Evolutionary conservation across 495 filamentous ascomycete species (phyloP).

Genomic region (Arthonia radiata): DNA sequence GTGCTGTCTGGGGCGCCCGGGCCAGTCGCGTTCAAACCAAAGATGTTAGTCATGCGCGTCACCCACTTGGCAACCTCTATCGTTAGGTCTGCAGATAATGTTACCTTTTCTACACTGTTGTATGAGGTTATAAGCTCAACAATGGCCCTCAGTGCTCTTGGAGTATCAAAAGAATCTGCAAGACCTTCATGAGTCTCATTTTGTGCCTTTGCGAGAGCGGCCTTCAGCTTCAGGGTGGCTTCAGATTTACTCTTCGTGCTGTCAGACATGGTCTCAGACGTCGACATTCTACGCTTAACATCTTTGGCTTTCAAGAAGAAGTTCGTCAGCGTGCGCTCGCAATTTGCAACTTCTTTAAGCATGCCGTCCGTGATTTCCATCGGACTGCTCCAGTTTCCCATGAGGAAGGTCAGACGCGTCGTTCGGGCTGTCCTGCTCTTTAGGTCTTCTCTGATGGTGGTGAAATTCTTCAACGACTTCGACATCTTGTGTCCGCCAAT

Average conservation of each 20-base stretch:
- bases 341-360: conserved; percentile 40
- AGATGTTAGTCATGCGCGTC: conserved; percentile 57
- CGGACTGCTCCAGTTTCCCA: conserved; percentile 72
- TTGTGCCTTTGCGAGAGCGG: conserved; percentile 36
- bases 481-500: conserved; percentile 89
- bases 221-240: conserved; percentile 11
- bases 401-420: conserved; percentile 67
- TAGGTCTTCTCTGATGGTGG: conserved; percentile 74
- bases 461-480: conserved; percentile 89
- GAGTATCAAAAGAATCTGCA: conserved; percentile 76
- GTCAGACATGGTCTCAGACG: neutral
- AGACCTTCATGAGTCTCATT: conserved; percentile 38
- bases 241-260: neutral
- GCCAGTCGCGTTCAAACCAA: conserved; percentile 53
- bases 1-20: conserved; percentile 25
- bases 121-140: conserved; percentile 48
- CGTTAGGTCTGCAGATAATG: conserved; percentile 14
- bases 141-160: conserved; percentile 46
- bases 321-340: conserved; percentile 58
- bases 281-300: conserved; percentile 16
- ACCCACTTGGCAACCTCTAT: conserved; percentile 46
- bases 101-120: conserved; percentile 26
- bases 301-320: conserved; percentile 70
- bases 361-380: conserved; percentile 77
- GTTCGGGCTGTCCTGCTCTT: conserved; percentile 55